Percentiles rank a stretch among this genome's conserved stretches.
Evolutionary conservation across 768 basidiomycete genomes (phyloP).

Genomic region (Nidularia sp.): DNA sequence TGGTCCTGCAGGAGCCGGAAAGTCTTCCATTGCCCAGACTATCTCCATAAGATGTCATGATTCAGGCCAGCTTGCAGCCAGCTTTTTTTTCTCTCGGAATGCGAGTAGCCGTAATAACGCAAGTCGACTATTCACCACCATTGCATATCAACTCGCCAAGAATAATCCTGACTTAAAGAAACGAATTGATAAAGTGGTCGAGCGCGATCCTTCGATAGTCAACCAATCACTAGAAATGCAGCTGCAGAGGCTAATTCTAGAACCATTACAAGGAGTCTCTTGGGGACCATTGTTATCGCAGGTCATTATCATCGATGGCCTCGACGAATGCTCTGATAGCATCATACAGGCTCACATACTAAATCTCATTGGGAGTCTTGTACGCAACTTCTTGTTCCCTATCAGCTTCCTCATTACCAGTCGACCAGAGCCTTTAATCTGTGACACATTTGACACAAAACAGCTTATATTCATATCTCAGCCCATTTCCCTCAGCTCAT

Average conservation of each 20-base stretch:
- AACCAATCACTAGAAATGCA: neutral
- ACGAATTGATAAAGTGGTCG: too few species aligned
- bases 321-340: conserved; percentile 19
- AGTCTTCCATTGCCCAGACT: conserved; percentile 20
- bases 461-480: neutral
- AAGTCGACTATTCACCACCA: conserved; percentile 19
- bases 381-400: conserved; percentile 6
- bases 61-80: conserved; percentile 17
- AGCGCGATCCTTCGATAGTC: neutral
- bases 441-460: neutral
- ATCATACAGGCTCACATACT: conserved; percentile 8
- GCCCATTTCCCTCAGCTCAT: neutral
- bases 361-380: conserved; percentile 1
- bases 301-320: conserved; percentile 17
- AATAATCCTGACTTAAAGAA: neutral
- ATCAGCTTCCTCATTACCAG: conserved; percentile 19
- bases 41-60: neutral
- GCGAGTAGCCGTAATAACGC: conserved; percentile 16
- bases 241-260: conserved; percentile 6
- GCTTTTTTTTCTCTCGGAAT: conserved; percentile 30
- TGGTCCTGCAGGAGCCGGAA: conserved; percentile 19
- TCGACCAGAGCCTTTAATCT: conserved; percentile 20
- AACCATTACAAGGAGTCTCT: conserved; percentile 4
- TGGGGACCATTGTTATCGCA: neutral
- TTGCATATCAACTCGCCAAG: conserved; percentile 22